Base-by-base conservation (phyloP, 805 yeast genomes). In the Torulaspora maleeae region DNA sequence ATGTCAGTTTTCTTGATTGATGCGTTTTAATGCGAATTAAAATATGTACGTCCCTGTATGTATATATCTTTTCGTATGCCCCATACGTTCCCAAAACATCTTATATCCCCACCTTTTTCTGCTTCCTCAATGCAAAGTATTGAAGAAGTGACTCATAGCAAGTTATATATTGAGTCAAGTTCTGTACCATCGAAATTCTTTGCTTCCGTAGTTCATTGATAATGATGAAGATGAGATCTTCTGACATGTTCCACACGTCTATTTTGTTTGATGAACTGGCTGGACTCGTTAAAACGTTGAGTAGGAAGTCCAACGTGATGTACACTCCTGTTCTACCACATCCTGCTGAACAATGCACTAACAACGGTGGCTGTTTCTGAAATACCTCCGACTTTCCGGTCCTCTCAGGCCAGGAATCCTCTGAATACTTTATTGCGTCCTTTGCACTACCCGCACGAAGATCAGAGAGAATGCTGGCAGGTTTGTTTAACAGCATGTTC, bases 261-360 rank as follows among this genome's bases (percentile, higher is more conserved):
- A 74, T 64, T 10, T 66, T 56, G 32, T 64, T 64, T 3, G 48
- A 44, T 54, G 36, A 64, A 51, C 56, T 72, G 63, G 52, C 68
- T 53, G 33, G 74, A 47, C 54, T 71, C n/a, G 47, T 52, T 5
- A 64, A 49, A 7, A 64, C 44, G 41, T 64, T 66, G 44, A 70
- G 54, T 4, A 72, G 40, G 44, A 68, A 74, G 56, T 86, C 93
- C 32, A 84, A 65, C 0, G 88, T 77, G 40, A 87, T 78, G 55
- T 80, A 85, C 0, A 95, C 88, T 0, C 99, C 98, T 0, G 98
- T 86, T 47, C 99, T 73, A 6, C 99, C 99, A 55, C 95, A 90
- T 0, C 99, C 99, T 0, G 99, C 98, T 3, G 96, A 87, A 59
- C 99, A 91, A 63, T 93, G 98, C 9, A 83, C 83, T 40, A 87